Percentiles rank a stretch among this genome's conserved stretches.
These are phyloP conservation scores for Zea mays DNA, from an alignment of 176 grass and related monocot genomes.

Conservation along the genomic window Zm-B73-REFERENCE-NAM-5.0 NC_050104.1:10771501-10772000, in stretches of 20 bases:
- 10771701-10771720: constrained; percentile 2
- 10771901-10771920: not conserved
- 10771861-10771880: not conserved
- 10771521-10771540: not conserved
- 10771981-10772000: not conserved
- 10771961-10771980: not conserved
- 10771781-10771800: not conserved
- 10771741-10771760: not conserved
- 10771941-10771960: constrained; percentile 13
- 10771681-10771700: constrained; percentile 2
- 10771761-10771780: not conserved
- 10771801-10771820: constrained; percentile 3
- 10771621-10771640: too few relatives aligned
- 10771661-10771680: not conserved
- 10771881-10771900: not conserved
- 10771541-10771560: constrained; percentile 3
- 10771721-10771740: not conserved
- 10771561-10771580: too few relatives aligned
- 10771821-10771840: not conserved
- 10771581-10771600: too few relatives aligned
- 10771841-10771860: not conserved
- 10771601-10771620: too few relatives aligned
- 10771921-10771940: not conserved
- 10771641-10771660: not conserved
- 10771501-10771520: constrained; percentile 18